phyloP scores from a whole-genome alignment of 805 yeast genomes.

The Schwanniomyces vanrijiae region DNA sequence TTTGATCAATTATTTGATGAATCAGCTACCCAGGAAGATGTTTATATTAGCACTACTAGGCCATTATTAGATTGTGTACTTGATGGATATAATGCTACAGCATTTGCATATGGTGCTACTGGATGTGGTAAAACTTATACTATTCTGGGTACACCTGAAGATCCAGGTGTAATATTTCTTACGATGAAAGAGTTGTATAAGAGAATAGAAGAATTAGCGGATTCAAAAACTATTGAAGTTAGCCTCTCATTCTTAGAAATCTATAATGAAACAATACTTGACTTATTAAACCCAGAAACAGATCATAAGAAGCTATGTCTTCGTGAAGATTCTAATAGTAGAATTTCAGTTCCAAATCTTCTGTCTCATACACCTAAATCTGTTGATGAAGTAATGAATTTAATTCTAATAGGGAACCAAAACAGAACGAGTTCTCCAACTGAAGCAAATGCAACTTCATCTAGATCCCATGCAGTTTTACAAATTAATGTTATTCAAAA shows the following conservation, averaged over 20 bases:
- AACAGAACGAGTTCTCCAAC: constrained; percentile 86
- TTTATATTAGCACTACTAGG: constrained; percentile 63
- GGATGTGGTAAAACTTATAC: constrained; percentile 98
- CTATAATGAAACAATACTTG: constrained; percentile 86
- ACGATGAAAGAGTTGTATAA: constrained; percentile 76
- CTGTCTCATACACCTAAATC: constrained; percentile 59
- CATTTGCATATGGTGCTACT: constrained; percentile 96
- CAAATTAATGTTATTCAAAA: constrained; percentile 72
- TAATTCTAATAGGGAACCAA: constrained; percentile 67
- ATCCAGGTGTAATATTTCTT: constrained; percentile 78
- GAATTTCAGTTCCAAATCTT: constrained; percentile 71
- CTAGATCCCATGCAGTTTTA: constrained; percentile 91
- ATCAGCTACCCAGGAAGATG: constrained; percentile 60
- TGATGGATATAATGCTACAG: constrained; percentile 87
- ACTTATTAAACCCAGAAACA: constrained; percentile 63
- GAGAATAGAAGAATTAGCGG: constrained; percentile 55
- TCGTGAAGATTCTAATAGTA: constrained; percentile 67
- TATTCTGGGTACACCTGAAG: constrained; percentile 68
- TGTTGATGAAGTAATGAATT: constrained; percentile 75
- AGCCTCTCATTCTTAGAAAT: constrained; percentile 79
- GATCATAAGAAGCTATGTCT: constrained; percentile 50
- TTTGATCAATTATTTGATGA: constrained; percentile 81
- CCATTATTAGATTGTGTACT: constrained; percentile 73
- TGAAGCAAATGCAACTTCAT: constrained; percentile 85
- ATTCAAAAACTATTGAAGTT: constrained; percentile 58